Evolutionary conservation across 1,139 yeast species (phyloP), one percentile per base, ranked within the genome.

Genomic region (Pichia sp.): DNA sequence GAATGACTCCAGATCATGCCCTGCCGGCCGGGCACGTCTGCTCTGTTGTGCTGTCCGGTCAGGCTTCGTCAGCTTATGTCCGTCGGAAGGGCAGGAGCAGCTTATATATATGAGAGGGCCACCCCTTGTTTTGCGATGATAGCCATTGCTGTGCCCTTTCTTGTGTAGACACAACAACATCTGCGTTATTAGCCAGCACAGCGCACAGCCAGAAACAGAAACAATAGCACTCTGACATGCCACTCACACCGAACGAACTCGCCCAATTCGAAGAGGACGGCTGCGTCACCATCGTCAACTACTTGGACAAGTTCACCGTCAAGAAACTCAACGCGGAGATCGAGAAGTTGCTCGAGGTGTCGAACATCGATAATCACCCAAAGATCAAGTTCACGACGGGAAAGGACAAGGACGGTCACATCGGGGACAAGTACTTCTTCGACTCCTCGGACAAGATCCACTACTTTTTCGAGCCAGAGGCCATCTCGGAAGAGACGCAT

Each of bases 401-500:
- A n/a, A 81, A 78, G 31, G 81, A 79, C 43, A 65, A 68, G 43
- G 66, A 67, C 4, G 68, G 69, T 13, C 93, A 86, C 64, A 77
- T 87, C 47, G 93, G 95, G 1, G 93, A 87, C 67, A 75, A 79
- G 34, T 87, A 87, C 68, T 87, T 87, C 67, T 71, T 87, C 49
- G 77, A 80, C 46, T 84, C 92, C 2, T 76, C 89, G 0, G 87
- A 87, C 63, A 86, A 87, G 60, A 74, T 87, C 5, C 77, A 82
- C 5, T 87, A 72, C 66, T 87, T 87, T 69, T 82, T 87, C 59
- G 95, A 87, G 62, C 81, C 81, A 5, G 90, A 81, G 62, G 90
- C 95, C 0, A 79, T 85, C 62, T 74, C 69, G 5, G 63, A 72
- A 11, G 87, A 87, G 4, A 64, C 76, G 16, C 52, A 50, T 13